Percentiles rank a stretch among this genome's conserved stretches.
Conservation (phyloP, 208 protist genomes). For the Wallacemonas sp. region DNA sequence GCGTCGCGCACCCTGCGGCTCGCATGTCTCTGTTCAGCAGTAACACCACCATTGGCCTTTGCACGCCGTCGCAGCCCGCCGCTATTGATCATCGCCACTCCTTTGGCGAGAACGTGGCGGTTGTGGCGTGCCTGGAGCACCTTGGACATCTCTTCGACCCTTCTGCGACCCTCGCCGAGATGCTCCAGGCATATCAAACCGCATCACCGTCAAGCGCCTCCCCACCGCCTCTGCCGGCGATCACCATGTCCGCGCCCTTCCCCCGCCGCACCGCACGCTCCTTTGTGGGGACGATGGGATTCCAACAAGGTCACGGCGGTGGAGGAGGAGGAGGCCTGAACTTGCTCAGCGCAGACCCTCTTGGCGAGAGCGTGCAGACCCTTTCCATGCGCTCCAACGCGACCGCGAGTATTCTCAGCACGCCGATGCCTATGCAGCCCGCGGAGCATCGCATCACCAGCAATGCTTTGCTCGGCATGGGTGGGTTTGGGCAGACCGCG, state of each 20-base stretch:
- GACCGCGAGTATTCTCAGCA: background rate
- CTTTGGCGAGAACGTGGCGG: background rate
- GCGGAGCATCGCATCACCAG: slow-evolving; percentile 7
- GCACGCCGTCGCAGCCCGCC: background rate
- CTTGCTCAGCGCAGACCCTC: background rate
- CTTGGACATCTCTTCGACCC: background rate
- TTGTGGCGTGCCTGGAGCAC: background rate
- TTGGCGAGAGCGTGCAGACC: background rate
- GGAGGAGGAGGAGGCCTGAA: too few species aligned
- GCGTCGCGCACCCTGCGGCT: background rate
- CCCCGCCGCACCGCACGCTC: background rate
- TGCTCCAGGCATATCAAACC: background rate
- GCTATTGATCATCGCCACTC: background rate
- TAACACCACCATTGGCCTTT: background rate
- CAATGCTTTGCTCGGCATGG: slow-evolving; percentile 1
- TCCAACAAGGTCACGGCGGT: too few species aligned
- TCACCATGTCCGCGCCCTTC: background rate
- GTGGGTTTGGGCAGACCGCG: background rate
- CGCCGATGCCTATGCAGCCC: slow-evolving; percentile 2
- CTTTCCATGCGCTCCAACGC: background rate
- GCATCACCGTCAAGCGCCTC: background rate
- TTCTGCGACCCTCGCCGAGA: slow-evolving; percentile 1
- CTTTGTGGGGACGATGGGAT: background rate
- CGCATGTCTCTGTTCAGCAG: background rate
- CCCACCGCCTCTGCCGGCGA: background rate